These are phyloP conservation scores for Clohesyomyces aquaticus DNA, from an alignment of 495 filamentous ascomycete genomes.

Conservation along the genomic window DNA sequence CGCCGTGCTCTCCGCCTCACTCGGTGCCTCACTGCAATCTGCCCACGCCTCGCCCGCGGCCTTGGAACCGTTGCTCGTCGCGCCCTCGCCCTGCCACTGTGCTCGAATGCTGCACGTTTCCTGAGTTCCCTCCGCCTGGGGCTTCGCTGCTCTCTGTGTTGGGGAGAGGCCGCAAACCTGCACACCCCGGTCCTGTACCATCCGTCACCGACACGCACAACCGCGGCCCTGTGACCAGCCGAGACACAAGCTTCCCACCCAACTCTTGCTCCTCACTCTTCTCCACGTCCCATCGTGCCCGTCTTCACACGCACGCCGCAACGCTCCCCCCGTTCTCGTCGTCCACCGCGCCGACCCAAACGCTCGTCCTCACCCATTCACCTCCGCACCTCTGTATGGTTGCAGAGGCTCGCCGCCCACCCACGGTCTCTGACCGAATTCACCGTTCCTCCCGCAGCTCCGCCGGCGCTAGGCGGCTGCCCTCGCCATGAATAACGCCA, in stretches of 20 bases:
- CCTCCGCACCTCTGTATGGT: constrained; percentile 10
- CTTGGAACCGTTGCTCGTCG: neutral
- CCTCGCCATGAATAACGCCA: constrained; percentile 30
- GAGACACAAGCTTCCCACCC: neutral
- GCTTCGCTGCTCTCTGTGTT: neutral
- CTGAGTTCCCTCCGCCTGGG: neutral
- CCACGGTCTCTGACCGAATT: constrained; percentile 19
- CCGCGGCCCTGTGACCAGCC: neutral
- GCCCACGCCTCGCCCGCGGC: neutral
- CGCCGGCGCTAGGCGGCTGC: constrained; percentile 25
- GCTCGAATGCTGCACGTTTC: neutral
- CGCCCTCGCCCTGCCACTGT: neutral
- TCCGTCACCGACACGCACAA: neutral
- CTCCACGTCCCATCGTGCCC: neutral
- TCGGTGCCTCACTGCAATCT: neutral
- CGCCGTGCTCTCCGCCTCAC: neutral
- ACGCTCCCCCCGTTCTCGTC: neutral
- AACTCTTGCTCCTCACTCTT: neutral
- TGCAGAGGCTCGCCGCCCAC: constrained; percentile 1
- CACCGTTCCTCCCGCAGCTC: constrained; percentile 18
- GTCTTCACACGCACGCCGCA: neutral
- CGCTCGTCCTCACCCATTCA: neutral
- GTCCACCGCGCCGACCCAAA: neutral
- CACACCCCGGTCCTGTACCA: too few species aligned
- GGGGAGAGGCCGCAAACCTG: neutral